Percentiles rank a stretch among this genome's conserved stretches.
These are phyloP conservation scores for Hansfordia pulvinata DNA, from an alignment of 2,329 filamentous ascomycete genomes.

Conservation along the genomic window DNA sequence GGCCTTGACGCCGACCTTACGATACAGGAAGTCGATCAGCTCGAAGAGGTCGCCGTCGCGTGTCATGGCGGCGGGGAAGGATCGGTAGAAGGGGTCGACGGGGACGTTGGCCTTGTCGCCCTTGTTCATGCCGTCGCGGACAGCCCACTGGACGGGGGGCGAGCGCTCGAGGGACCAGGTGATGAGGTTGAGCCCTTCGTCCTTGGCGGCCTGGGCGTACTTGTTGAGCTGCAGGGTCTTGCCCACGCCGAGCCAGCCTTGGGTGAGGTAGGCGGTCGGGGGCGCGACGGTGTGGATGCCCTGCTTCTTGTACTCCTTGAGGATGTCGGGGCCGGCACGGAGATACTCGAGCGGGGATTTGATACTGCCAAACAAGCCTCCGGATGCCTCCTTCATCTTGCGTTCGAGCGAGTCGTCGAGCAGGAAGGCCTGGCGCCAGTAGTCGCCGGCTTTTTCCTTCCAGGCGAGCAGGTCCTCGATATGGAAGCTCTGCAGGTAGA, in stretches of 20 bases:
- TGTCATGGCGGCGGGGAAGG: constrained; percentile 37
- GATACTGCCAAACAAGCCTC: too few species aligned
- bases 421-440: constrained; percentile 47
- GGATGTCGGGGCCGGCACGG: constrained; percentile 36
- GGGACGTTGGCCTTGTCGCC: constrained; percentile 11
- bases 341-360: too few species aligned
- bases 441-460: constrained; percentile 46
- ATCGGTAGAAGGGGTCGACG: constrained; percentile 43
- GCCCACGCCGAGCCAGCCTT: too few species aligned
- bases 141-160: constrained; percentile 37
- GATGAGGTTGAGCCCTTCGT: constrained; percentile 49
- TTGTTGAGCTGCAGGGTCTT: constrained; percentile 30
- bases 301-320: constrained; percentile 38
- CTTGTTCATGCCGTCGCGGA: too few species aligned
- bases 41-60: constrained; percentile 55
- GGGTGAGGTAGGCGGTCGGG: constrained; percentile 47
- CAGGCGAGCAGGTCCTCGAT: constrained; percentile 53
- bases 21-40: constrained; percentile 49
- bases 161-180: constrained; percentile 58
- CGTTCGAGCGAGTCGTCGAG: constrained; percentile 49
- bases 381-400: too few species aligned
- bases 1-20: constrained; percentile 44
- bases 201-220: constrained; percentile 47
- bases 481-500: constrained; percentile 56
- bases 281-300: constrained; percentile 52